A percentile compares a stretch with the other conserved stretches of the same genome.
Conservation (phyloP, 495 filamentous ascomycete species). For the Halenospora varia region DNA sequence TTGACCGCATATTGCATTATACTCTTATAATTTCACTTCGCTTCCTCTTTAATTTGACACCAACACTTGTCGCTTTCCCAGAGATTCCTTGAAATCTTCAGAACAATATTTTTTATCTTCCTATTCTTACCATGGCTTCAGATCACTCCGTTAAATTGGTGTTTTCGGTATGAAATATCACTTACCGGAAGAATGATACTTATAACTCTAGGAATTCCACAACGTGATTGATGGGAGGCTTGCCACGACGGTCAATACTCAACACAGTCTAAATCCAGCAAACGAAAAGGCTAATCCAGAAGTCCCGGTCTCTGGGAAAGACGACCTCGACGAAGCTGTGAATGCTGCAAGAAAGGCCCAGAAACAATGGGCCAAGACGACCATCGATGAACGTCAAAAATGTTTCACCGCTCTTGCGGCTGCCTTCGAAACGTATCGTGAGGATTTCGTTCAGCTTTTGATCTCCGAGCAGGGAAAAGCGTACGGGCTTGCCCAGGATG, state of each 20-base stretch:
- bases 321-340: constrained; percentile 53
- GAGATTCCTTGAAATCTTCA: too few species aligned
- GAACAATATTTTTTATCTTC: too few species aligned
- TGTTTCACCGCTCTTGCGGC: constrained; percentile 38
- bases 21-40: too few species aligned
- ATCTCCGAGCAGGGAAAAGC: constrained; percentile 53
- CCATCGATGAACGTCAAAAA: constrained; percentile 45
- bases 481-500: not conserved
- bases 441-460: constrained; percentile 45
- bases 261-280: constrained; percentile 47
- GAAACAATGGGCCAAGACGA: constrained; percentile 44
- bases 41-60: too few species aligned
- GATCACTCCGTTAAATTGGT: too few species aligned
- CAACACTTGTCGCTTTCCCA: too few species aligned
- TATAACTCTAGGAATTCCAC: too few species aligned
- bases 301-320: constrained; percentile 45
- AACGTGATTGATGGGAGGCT: constrained; percentile 47
- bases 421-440: constrained; percentile 36
- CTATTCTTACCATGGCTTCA: too few species aligned
- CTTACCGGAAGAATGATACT: too few species aligned
- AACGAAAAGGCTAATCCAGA: constrained; percentile 35
- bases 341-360: constrained; percentile 43
- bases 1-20: too few species aligned
- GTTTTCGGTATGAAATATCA: too few species aligned
- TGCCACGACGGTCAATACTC: constrained; percentile 26